A percentile compares a stretch with the other conserved stretches of the same genome.
Conservation (phyloP, 1,284 basidiomycete species). For the Puccinia horiana region DNA sequence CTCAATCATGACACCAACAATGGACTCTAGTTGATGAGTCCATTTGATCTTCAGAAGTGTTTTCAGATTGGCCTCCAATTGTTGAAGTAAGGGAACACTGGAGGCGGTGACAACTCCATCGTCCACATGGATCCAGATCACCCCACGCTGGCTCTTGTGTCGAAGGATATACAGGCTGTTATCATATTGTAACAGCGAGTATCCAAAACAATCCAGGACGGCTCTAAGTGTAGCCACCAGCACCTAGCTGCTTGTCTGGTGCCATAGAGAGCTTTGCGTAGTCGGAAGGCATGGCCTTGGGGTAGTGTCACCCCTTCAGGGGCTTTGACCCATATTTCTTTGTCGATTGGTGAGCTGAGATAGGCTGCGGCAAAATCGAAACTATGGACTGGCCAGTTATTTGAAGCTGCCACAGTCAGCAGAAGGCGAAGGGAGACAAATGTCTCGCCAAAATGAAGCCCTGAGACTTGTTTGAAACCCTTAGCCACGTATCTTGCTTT, state of each 20-base stretch:
- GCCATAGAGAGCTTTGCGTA: too few species aligned
- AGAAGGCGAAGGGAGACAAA: not conserved
- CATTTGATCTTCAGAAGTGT: slow-evolving; percentile 22
- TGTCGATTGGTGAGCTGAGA: not conserved
- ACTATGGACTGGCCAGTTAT: not conserved
- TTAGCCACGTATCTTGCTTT: not conserved
- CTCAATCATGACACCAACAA: not conserved
- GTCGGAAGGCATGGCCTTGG: not conserved
- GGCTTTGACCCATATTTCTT: slow-evolving; percentile 5
- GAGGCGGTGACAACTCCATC: not conserved
- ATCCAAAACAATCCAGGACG: not conserved
- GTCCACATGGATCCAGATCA: slow-evolving; percentile 22
- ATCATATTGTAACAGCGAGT: not conserved
- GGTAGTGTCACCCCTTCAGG: not conserved
- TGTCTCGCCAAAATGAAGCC: not conserved
- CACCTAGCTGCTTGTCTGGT: not conserved
- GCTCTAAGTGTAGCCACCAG: slow-evolving; percentile 3
- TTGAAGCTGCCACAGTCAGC: not conserved
- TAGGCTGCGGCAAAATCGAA: slow-evolving; percentile 24
- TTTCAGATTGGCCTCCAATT: not conserved
- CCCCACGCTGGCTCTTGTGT: not conserved
- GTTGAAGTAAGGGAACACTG: not conserved
- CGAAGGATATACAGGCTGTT: not conserved
- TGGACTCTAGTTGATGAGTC: not conserved
- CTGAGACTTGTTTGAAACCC: slow-evolving; percentile 15